Conservation (phyloP, 257 asterid species). For the Nicotiana attenuata region DNA sequence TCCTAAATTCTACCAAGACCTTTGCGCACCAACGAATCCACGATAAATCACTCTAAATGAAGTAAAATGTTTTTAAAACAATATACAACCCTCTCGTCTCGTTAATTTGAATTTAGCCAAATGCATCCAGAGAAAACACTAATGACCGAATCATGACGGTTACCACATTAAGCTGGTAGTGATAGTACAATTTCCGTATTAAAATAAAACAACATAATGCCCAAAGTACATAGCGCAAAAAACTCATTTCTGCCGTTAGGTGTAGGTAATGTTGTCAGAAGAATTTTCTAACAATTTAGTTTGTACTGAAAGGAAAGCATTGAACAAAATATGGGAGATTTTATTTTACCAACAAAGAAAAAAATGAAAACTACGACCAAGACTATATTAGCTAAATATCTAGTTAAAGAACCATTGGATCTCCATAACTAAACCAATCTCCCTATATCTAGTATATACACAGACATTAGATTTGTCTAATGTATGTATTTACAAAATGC, state of each 20-base stretch:
- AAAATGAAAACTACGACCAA: background rate
- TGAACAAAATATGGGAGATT: background rate
- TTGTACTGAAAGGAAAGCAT: background rate
- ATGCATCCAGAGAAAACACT: background rate
- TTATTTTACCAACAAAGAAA: background rate
- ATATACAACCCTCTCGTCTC: background rate
- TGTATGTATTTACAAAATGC: conserved; percentile 32
- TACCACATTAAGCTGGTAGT: background rate
- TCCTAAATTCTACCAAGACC: too few relatives aligned
- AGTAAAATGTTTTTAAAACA: background rate
- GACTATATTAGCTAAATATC: background rate
- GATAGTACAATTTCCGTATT: background rate
- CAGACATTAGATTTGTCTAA: conserved; percentile 21
- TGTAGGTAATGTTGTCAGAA: too few relatives aligned
- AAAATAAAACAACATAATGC: background rate
- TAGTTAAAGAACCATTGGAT: background rate
- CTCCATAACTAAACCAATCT: background rate
- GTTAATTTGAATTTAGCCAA: background rate
- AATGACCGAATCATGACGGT: background rate
- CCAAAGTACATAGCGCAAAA: background rate
- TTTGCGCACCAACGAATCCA: too few relatives aligned
- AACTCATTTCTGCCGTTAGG: background rate
- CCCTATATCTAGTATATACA: conserved; percentile 30
- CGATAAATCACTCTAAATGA: too few relatives aligned
- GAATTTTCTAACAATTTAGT: background rate